phyloP scores from a whole-genome alignment of 805 yeast species.

The Clavispora vitiphila region DNA sequence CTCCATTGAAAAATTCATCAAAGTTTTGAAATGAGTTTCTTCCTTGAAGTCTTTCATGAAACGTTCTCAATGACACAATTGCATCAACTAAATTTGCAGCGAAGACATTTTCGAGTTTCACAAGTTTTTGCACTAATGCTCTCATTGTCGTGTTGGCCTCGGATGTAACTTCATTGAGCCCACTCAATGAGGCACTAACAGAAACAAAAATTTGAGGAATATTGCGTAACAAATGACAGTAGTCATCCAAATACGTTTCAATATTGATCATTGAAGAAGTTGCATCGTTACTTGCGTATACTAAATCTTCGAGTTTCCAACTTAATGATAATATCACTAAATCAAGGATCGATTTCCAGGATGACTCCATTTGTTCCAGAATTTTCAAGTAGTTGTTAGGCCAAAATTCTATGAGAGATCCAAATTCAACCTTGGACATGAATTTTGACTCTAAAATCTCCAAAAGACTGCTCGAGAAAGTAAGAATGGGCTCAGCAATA shows the following conservation, averaged over 20 bases:
- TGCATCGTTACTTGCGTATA: slow-evolving; percentile 17
- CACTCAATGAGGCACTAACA: slow-evolving; percentile 6
- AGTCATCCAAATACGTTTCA: slow-evolving; percentile 18
- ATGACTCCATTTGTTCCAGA: slow-evolving; percentile 8
- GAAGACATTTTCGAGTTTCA: slow-evolving; percentile 20
- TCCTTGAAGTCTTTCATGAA: slow-evolving; percentile 24
- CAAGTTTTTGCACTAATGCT: slow-evolving; percentile 17
- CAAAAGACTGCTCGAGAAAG: slow-evolving; percentile 8
- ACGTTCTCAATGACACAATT: slow-evolving; percentile 28
- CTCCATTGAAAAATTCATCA: slow-evolving; percentile 26
- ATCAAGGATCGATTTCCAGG: slow-evolving; percentile 20
- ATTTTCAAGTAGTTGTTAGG: slow-evolving; percentile 16
- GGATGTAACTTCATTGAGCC: slow-evolving; percentile 6
- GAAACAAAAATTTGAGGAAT: slow-evolving; percentile 9
- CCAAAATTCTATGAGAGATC: slow-evolving; percentile 17
- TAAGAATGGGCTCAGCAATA: slow-evolving; percentile 14
- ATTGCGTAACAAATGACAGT: slow-evolving; percentile 12
- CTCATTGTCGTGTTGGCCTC: slow-evolving; percentile 3
- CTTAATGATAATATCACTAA: slow-evolving; percentile 23
- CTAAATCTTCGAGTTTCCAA: slow-evolving; percentile 33
- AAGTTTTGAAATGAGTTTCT: slow-evolving; percentile 22
- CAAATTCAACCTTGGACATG: slow-evolving; percentile 18
- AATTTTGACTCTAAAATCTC: slow-evolving; percentile 17
- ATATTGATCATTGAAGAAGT: slow-evolving; percentile 22
- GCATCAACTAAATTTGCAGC: slow-evolving; percentile 28